These are phyloP conservation scores for Ogataea glucozyma DNA, from an alignment of 805 yeast genomes.

Conservation along the genomic window DNA sequence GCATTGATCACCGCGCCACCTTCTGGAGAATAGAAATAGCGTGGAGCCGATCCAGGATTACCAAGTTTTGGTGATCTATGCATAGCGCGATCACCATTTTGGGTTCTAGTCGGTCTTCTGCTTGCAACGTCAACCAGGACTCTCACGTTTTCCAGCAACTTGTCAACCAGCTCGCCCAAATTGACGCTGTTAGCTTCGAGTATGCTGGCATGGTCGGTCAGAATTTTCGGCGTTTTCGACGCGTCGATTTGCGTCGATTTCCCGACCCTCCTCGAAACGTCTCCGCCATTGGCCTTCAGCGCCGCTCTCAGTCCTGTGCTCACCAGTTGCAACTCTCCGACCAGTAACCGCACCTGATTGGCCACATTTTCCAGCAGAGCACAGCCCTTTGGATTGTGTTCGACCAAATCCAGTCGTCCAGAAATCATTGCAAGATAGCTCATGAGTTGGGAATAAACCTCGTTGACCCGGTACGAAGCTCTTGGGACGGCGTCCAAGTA, in stretches of 20 bases:
- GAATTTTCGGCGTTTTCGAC: too few species aligned
- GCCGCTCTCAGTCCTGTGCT: slow-evolving; percentile 23
- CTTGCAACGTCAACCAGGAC: slow-evolving; percentile 46
- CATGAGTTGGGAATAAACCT: slow-evolving; percentile 59
- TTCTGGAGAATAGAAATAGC: slow-evolving; percentile 61
- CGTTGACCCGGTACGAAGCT: slow-evolving; percentile 63
- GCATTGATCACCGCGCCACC: slow-evolving; percentile 49
- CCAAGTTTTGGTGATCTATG: too few species aligned
- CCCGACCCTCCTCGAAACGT: too few species aligned
- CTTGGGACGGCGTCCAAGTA: slow-evolving; percentile 56
- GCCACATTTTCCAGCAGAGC: slow-evolving; percentile 63
- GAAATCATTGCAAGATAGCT: slow-evolving; percentile 65
- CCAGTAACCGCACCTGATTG: slow-evolving; percentile 65
- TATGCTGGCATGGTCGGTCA: slow-evolving; percentile 48
- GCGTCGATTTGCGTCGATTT: too few species aligned
- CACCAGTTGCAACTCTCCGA: slow-evolving; percentile 53
- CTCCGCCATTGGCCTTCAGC: slow-evolving; percentile 26
- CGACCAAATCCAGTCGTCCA: slow-evolving; percentile 78
- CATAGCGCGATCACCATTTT: slow-evolving; percentile 15
- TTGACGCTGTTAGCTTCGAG: slow-evolving; percentile 45
- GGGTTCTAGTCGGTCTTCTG: slow-evolving; percentile 18
- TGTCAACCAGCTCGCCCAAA: slow-evolving; percentile 59
- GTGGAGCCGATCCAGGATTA: slow-evolving; percentile 1
- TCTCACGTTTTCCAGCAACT: slow-evolving; percentile 64
- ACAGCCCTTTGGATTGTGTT: slow-evolving; percentile 70